phyloP scores from a whole-genome alignment of 495 filamentous ascomycete species.

The Aspergillus heteromorphus region DNA sequence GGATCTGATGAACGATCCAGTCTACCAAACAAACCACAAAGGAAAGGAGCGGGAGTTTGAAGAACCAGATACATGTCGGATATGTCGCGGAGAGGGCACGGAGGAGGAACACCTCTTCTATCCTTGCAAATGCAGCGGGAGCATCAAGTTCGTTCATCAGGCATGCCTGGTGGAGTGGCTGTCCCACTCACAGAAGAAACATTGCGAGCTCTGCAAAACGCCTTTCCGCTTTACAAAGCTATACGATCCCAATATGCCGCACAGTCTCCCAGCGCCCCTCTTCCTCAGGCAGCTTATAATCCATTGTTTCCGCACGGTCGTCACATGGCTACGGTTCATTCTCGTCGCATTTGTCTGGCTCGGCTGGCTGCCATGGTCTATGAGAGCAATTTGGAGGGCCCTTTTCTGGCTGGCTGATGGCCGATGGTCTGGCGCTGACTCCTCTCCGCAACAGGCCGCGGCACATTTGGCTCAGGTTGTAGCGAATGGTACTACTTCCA shows the following conservation, averaged over 20 bases:
- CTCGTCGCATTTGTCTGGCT: constrained; percentile 87
- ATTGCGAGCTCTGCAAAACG: constrained; percentile 99
- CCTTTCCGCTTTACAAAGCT: constrained; percentile 96
- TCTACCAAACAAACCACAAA: constrained; percentile 38
- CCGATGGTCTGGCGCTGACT: constrained; percentile 57
- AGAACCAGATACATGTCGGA: constrained; percentile 78
- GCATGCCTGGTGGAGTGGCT: constrained; percentile 98
- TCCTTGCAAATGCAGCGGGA: constrained; percentile 96
- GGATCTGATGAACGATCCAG: constrained; percentile 64
- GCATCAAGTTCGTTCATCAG: constrained; percentile 97
- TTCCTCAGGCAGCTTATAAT: constrained; percentile 70
- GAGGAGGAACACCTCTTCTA: constrained; percentile 89
- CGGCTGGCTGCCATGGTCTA: constrained; percentile 79
- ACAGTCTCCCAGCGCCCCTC: constrained; percentile 67
- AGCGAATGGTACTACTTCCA: constrained; percentile 36
- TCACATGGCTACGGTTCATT: constrained; percentile 70
- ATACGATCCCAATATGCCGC: constrained; percentile 90
- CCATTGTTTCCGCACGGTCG: constrained; percentile 62
- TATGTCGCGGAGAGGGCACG: constrained; percentile 86
- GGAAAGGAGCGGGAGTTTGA: constrained; percentile 38
- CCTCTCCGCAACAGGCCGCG: constrained; percentile 15
- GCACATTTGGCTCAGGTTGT: constrained; percentile 16
- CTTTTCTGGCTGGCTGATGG: constrained; percentile 96
- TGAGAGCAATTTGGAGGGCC: constrained; percentile 84
- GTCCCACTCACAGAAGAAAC: constrained; percentile 95